A percentile compares a stretch with the other conserved stretches of the same genome.
phyloP scores from a whole-genome alignment of 2,329 filamentous ascomycete species.

The Acephala macrosclerotiorum region DNA sequence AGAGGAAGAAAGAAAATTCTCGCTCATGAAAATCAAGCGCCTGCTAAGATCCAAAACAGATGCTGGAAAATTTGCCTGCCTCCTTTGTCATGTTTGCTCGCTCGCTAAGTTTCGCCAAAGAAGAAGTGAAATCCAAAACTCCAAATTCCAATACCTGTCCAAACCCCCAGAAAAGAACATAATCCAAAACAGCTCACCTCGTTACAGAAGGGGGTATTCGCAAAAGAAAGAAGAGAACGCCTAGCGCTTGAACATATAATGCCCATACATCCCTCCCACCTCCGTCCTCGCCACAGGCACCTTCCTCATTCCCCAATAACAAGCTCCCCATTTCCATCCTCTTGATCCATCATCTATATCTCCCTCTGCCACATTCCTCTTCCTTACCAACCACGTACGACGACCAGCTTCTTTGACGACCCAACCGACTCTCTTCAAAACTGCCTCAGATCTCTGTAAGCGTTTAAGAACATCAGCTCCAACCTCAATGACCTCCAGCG shows the following conservation, averaged over 20 bases:
- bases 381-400: slow-evolving; percentile 70
- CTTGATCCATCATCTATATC: slow-evolving; percentile 62
- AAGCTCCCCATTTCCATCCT: slow-evolving; percentile 84
- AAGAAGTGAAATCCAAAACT: background rate
- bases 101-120: background rate
- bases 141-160: too few relatives aligned
- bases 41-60: too few relatives aligned
- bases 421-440: slow-evolving; percentile 63
- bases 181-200: background rate
- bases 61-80: too few relatives aligned
- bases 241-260: slow-evolving; percentile 9
- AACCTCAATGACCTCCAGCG: slow-evolving; percentile 80
- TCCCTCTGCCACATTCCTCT: slow-evolving; percentile 36
- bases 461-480: slow-evolving; percentile 73
- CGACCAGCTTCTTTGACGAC: slow-evolving; percentile 71
- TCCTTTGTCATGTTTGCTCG: too few relatives aligned
- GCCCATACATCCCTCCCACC: slow-evolving; percentile 52
- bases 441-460: slow-evolving; percentile 56
- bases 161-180: background rate
- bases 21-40: too few relatives aligned
- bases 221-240: background rate
- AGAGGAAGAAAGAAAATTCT: too few relatives aligned
- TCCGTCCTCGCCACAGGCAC: slow-evolving; percentile 61
- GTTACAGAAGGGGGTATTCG: background rate
- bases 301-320: slow-evolving; percentile 85